Evolutionary conservation across 208 protist species (phyloP).

Genomic region (Naegleria lovaniensis): DNA sequence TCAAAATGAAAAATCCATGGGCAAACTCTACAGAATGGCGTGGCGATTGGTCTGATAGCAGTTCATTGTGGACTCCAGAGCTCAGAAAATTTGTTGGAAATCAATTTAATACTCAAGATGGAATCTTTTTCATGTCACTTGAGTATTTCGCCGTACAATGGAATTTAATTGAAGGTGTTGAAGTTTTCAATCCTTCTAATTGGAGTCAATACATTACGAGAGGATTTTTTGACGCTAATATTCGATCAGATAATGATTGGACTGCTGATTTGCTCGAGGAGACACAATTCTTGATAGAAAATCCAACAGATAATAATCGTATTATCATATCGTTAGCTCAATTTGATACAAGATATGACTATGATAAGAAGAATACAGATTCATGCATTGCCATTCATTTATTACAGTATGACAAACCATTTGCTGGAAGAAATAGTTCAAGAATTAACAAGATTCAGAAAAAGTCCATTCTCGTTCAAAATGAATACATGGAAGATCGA

Average conservation of each 20-base stretch:
- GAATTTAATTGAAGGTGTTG: background rate
- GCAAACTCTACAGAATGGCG: conserved; percentile 41
- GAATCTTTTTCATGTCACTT: background rate
- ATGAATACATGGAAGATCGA: background rate
- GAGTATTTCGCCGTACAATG: background rate
- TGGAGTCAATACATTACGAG: background rate
- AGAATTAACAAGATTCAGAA: background rate
- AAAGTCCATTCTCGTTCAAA: background rate
- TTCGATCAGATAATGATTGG: background rate
- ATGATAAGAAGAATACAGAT: background rate
- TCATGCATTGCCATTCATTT: background rate
- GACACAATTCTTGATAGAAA: conserved; percentile 2
- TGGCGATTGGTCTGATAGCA: conserved; percentile 35
- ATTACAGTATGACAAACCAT: background rate
- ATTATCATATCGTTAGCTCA: background rate
- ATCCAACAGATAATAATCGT: background rate
- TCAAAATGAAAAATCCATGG: conserved; percentile 44
- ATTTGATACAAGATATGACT: background rate
- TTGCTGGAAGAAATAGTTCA: background rate
- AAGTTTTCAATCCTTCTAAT: background rate
- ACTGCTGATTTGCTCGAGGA: background rate
- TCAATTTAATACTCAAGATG: background rate
- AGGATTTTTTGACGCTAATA: background rate
- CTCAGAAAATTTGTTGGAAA: background rate
- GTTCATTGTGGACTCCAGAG: conserved; percentile 29